Conservation (phyloP, 306 rosid species). For the Argentina anserina region DNA sequence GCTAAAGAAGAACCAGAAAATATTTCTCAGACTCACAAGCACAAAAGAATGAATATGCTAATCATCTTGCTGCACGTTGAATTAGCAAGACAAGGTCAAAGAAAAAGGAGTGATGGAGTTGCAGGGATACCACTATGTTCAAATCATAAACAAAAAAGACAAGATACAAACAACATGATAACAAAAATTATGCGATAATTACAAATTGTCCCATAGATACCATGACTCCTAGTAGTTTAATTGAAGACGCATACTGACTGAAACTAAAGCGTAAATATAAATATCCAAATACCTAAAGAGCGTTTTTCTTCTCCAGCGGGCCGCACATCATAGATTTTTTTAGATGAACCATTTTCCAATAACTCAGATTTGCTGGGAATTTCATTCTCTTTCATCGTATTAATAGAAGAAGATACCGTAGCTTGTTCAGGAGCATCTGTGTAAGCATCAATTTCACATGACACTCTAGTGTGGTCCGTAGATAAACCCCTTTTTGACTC, state of each 20-base stretch:
- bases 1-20: conserved; percentile 21
- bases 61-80: conserved; percentile 9
- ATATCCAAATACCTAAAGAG: conserved; percentile 46
- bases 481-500: conserved; percentile 48
- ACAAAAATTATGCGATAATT: neutral
- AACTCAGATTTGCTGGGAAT: conserved; percentile 36
- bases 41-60: conserved; percentile 9
- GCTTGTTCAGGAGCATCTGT: conserved; percentile 46
- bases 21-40: conserved; percentile 12
- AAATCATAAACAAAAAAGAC: neutral
- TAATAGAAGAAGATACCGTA: conserved; percentile 37
- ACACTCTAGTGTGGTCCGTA: conserved; percentile 39
- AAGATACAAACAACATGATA: neutral
- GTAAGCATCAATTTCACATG: conserved; percentile 56
- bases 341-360: conserved; percentile 50
- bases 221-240: neutral
- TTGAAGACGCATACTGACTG: neutral
- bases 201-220: neutral
- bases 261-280: neutral
- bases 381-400: conserved; percentile 49
- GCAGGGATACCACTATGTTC: neutral
- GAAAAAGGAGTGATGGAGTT: neutral
- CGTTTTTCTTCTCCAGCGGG: conserved; percentile 58
- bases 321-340: conserved; percentile 56
- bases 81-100: conserved; percentile 20